Percentiles rank a stretch among this genome's conserved stretches.
These are phyloP conservation scores for Eucalyptus regnans DNA, from an alignment of 345 rosid species.

Conservation along the genomic window DNA sequence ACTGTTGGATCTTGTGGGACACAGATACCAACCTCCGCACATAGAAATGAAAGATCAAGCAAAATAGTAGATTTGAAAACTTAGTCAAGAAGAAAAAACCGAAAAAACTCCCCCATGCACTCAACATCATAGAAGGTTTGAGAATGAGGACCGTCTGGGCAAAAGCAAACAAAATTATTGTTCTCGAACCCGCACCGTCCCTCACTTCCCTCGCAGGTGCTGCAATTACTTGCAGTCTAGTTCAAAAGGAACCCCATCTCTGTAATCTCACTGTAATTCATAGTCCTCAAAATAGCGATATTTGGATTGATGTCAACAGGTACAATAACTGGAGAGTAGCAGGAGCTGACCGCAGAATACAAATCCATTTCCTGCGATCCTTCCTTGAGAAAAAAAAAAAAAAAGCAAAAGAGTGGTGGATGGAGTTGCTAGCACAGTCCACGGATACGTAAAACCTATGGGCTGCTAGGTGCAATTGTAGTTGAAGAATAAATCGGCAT, in stretches of 20 bases:
- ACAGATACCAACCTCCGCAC: background rate
- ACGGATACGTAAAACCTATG: no score
- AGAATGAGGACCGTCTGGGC: constrained; percentile 18
- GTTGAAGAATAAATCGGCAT: no score
- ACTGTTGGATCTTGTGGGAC: background rate
- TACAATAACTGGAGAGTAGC: constrained; percentile 9
- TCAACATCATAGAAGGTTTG: constrained; percentile 34
- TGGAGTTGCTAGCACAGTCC: no score
- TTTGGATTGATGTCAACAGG: constrained; percentile 3
- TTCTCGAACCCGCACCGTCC: constrained; percentile 35
- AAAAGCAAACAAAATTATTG: constrained; percentile 31
- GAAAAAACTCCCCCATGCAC: background rate
- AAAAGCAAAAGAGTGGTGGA: no score
- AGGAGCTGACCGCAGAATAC: background rate
- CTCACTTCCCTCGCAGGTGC: constrained; percentile 26
- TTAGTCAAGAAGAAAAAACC: background rate
- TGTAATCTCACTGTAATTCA: constrained; percentile 24
- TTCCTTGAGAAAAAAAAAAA: background rate
- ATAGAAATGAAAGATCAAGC: no score
- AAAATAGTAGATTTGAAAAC: background rate
- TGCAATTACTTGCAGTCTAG: constrained; percentile 32
- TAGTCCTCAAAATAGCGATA: background rate
- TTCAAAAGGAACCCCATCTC: constrained; percentile 41
- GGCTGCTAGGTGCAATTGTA: no score
- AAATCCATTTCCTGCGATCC: background rate